Base-by-base conservation (phyloP, 2,329 filamentous ascomycete species). In the Trichoderma harzianum region DNA sequence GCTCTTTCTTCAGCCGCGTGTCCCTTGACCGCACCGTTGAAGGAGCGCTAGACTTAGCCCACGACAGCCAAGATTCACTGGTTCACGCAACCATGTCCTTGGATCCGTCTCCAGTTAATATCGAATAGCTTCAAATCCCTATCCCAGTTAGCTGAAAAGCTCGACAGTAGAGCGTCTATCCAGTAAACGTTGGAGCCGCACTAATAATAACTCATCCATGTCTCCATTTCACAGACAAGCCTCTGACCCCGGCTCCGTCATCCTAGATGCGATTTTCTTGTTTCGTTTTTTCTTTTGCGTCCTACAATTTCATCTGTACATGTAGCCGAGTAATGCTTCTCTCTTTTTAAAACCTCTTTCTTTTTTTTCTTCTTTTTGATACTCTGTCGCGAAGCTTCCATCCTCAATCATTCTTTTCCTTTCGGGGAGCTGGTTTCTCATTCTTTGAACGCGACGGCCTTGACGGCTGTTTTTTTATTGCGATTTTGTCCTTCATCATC, bases 201-300 rank as follows among this genome's bases (percentile, higher is more conserved):
- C 66, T 60, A 69, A 69, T 60, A 32, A 69, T 69, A 60, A 69
- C 55, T 47, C 55, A 61, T 24, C 66, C 43, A 3, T 3, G 66
- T 36, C 66, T 12, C 57, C 53, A 12, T 55, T 43, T 30, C 34
- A 39, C 32, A 53, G 28, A 58, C 28, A 69, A 51, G 57, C 66
- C 53, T 61, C 65, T 34, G n/a, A 69, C 66, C 66, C 55, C 53
- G 55, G 64, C 64, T 30, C 53, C 66, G 43, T 69, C 66, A 69
- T 36, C 55, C 28, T 30, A 53, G 39, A 36, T 62, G 16, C 64
- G 36, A 21, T 43, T 55, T 55, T n/a, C 66, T 62, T 55, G 65
- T 60, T 60, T 68, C 53, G 55, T 60, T 68, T 60, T 58, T 21
- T 21, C 55, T 58, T 34, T 60, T 21, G 21, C 12, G 28, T 60